These are phyloP conservation scores for Geranium brycei DNA, from an alignment of 345 rosid genomes.

Conservation along the genomic window DNA sequence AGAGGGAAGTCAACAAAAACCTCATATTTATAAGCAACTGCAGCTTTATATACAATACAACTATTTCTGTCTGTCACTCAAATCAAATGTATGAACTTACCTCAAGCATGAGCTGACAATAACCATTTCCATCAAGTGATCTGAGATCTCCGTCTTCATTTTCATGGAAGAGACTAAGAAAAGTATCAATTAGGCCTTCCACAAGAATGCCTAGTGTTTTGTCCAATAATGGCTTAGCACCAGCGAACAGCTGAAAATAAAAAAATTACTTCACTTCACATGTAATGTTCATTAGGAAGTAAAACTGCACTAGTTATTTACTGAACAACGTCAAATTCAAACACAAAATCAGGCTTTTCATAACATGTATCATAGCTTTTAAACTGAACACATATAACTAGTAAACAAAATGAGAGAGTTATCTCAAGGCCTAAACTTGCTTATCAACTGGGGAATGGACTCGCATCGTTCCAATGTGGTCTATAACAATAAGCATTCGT, in stretches of 20 bases:
- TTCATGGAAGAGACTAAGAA: conserved; percentile 70
- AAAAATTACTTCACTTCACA: background rate
- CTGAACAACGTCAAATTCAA: background rate
- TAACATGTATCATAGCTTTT: too few species aligned
- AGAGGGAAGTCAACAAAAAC: conserved; percentile 12
- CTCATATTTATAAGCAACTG: background rate
- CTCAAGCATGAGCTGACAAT: conserved; percentile 98
- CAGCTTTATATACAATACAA: background rate
- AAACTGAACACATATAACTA: too few species aligned
- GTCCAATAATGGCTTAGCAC: conserved; percentile 87
- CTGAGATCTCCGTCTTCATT: conserved; percentile 48
- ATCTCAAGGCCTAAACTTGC: too few species aligned
- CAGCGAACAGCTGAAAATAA: conserved; percentile 65
- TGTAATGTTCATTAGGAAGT: background rate
- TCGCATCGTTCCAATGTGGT: too few species aligned
- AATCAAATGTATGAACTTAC: conserved; percentile 19
- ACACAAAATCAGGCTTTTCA: too few species aligned
- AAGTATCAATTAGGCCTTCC: conserved; percentile 91
- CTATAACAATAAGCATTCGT: too few species aligned
- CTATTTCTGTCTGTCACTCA: background rate
- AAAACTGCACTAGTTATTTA: too few species aligned
- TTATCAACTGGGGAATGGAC: too few species aligned
- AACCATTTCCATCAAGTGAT: conserved; percentile 79
- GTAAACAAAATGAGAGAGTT: too few species aligned
- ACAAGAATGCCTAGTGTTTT: conserved; percentile 86